Evolutionary conservation across 441 rosid species (phyloP).

Genomic region (Manihot esculenta): DNA sequence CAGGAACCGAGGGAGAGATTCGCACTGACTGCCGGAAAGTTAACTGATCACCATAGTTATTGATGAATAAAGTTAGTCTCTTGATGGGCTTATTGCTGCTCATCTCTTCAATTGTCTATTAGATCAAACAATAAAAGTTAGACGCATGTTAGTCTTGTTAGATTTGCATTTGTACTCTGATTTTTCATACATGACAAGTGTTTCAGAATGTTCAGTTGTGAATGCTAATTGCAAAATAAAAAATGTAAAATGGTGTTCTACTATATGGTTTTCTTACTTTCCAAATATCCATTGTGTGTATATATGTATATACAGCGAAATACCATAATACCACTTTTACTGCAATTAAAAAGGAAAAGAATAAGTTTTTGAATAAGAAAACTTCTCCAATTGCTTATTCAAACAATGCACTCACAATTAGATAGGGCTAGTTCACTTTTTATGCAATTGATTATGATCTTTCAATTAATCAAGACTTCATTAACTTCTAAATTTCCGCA

Average conservation of each 20-base stretch:
- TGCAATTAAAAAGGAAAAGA: no score
- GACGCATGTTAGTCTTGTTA: background rate
- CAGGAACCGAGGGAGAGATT: constrained; percentile 54
- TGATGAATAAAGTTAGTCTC: background rate
- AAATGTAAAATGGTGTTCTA: background rate
- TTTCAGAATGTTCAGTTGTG: background rate
- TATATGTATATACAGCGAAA: no score
- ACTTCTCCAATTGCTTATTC: no score
- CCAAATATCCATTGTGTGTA: background rate
- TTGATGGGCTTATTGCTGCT: background rate
- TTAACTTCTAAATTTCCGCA: no score
- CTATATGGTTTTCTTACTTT: background rate
- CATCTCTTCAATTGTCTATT: background rate
- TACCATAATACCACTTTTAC: no score
- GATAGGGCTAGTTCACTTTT: background rate
- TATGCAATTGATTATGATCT: background rate
- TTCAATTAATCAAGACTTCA: background rate
- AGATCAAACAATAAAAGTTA: background rate
- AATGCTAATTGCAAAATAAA: background rate
- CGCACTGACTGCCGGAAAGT: constrained; percentile 49
- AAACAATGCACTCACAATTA: background rate
- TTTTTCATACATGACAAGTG: background rate
- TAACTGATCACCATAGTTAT: constrained; percentile 26
- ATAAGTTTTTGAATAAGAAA: no score
- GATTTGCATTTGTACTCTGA: background rate